Percentiles rank a stretch among this genome's conserved stretches.
These are phyloP conservation scores for Russula ochroleuca DNA, from an alignment of 768 basidiomycete species.

Conservation along the genomic window DNA sequence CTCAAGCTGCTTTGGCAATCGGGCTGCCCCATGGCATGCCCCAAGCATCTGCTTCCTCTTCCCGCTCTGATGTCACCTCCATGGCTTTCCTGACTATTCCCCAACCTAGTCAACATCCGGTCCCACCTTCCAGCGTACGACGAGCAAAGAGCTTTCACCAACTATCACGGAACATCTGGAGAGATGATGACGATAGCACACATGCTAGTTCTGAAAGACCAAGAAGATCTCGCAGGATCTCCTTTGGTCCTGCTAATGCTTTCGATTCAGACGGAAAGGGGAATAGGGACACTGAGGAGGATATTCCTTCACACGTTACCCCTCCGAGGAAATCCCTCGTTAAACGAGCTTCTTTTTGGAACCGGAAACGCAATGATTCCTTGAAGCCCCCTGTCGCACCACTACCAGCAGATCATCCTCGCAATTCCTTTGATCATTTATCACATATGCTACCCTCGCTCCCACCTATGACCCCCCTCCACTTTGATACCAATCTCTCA, in stretches of 20 bases:
- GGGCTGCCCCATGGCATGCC: slow-evolving; percentile 55
- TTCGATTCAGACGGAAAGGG: slow-evolving; percentile 42
- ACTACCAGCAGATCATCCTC: slow-evolving; percentile 30
- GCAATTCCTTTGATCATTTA: slow-evolving; percentile 34
- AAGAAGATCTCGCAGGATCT: slow-evolving; percentile 54
- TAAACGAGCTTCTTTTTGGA: slow-evolving; percentile 29
- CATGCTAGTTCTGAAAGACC: slow-evolving; percentile 28
- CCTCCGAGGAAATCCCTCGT: slow-evolving; percentile 25
- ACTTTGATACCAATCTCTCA: slow-evolving; percentile 34
- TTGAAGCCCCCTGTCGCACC: slow-evolving; percentile 40
- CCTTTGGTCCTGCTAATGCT: slow-evolving; percentile 46
- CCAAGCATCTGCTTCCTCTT: slow-evolving; percentile 38
- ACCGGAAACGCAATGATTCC: slow-evolving; percentile 30
- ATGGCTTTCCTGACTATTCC: slow-evolving; percentile 42
- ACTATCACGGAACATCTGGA: slow-evolving; percentile 32
- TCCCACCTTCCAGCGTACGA: slow-evolving; percentile 35
- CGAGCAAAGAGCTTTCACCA: slow-evolving; percentile 53
- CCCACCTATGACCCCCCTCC: slow-evolving; percentile 44
- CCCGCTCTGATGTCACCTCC: slow-evolving; percentile 46
- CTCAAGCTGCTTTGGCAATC: slow-evolving; percentile 55
- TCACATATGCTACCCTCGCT: slow-evolving; percentile 39
- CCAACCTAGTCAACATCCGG: slow-evolving; percentile 22
- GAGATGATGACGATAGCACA: slow-evolving; percentile 27
- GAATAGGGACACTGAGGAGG: slow-evolving; percentile 41
- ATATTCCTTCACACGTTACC: slow-evolving; percentile 29